Base-by-base conservation (phyloP, 441 rosid species). In the Corymbia calophylla region DNA sequence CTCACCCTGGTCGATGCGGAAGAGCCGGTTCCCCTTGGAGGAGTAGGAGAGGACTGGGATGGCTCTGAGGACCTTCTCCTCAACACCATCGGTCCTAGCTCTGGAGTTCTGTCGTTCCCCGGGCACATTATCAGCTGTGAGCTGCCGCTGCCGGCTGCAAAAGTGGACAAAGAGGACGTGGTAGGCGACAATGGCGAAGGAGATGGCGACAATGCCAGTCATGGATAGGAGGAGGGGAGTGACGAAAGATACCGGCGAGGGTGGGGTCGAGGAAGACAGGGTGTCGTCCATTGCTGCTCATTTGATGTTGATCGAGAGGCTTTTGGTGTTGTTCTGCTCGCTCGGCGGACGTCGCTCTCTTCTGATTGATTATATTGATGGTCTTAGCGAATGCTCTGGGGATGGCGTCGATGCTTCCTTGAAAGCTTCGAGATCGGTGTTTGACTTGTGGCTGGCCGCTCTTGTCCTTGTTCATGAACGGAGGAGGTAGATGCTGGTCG, bases 41-140 rank as follows among this genome's bases (percentile, higher is more conserved):
- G 94, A 89, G 89, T 91, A 94, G 17, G 88, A n/a, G 64, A 92
- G 54, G 68, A 93, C 90, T 19, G 97, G 96, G 88, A 95, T 95
- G 53, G 91, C 88, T 11, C 90, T 77, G 21, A 95, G 94, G 77
- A 93, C 88, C 87, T 91, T 87, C 64, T 88, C 90, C 66, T 94
- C 93, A 15, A 95, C 92, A 27, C 96, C 96, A 53, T 16, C 16
- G 88, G 53, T 44, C 21, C 62, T 47, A 64, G 70, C 51, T 89
- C 60, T 31, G 16, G 51, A 70, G 88, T 4, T 87, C 17, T 8
- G 7, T 51, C 51, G 16, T 35, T 73, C 16, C 70, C 58, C 89
- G 48, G 29, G 66, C 87, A 11, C 7, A 15, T 17, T 19, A 85
- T n/a, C 31, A 19, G 29, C 87, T 31, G 56, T 35, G 53, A 48